These are phyloP conservation scores for Arctium lappa DNA, from an alignment of 129 eudicot species.

Conservation along the genomic window DNA sequence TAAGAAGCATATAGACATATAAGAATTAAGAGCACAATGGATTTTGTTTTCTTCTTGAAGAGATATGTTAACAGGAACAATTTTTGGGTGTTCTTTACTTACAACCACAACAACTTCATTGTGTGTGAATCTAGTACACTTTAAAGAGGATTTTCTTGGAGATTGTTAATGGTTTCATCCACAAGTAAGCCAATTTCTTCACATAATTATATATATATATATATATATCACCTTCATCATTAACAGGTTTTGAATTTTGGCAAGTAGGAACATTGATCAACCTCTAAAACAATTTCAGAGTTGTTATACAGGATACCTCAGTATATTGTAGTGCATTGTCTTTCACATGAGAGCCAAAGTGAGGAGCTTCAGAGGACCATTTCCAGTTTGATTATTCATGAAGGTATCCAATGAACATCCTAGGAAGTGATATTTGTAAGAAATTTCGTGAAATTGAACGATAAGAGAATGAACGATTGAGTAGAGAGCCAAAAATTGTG, in stretches of 20 bases:
- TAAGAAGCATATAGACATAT: no score
- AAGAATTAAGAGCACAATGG: neutral
- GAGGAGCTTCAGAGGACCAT: slow-evolving; percentile 74
- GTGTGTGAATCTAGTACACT: slow-evolving; percentile 57
- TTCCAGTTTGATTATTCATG: slow-evolving; percentile 40
- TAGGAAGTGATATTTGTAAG: no score
- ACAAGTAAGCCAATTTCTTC: slow-evolving; percentile 80
- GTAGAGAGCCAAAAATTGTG: neutral
- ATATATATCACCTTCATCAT: no score
- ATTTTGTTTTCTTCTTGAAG: neutral
- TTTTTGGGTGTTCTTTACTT: slow-evolving; percentile 23
- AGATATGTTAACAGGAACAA: neutral
- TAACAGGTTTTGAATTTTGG: slow-evolving; percentile 66
- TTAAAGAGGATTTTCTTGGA: slow-evolving; percentile 52
- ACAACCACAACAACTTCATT: slow-evolving; percentile 79
- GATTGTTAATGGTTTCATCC: slow-evolving; percentile 72
- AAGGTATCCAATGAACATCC: no score
- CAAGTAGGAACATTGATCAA: neutral
- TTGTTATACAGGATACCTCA: slow-evolving; percentile 45
- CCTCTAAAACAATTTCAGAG: neutral
- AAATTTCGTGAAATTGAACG: no score
- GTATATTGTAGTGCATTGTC: slow-evolving; percentile 65
- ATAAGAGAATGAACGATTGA: no score
- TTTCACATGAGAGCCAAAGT: slow-evolving; percentile 57
- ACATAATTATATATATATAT: slow-evolving; percentile 66